Base-by-base conservation (phyloP, 768 basidiomycete species). In the Podaxis mareebaensis region DNA sequence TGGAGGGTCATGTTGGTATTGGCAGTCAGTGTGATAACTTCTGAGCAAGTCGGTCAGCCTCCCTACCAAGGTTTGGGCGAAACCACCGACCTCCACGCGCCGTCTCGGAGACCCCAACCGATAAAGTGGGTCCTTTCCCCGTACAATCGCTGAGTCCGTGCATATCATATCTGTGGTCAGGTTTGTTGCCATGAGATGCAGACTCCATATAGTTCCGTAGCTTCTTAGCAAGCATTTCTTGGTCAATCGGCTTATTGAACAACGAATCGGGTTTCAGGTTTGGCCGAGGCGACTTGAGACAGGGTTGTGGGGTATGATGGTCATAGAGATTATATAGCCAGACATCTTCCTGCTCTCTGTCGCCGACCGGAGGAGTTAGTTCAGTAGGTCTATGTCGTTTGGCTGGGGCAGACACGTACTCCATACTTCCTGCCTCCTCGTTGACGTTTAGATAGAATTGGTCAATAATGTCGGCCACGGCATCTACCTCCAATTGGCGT, bases 261-360 rank as follows among this genome's bases (percentile, higher is more conserved):
- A 24, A 38, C n/a, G 49, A 28, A 39, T 60, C 51, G 40, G 30
- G 28, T 5, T 54, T 54, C 44, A 7, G 53, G 33, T 40, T 54
- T 22, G 53, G 10, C 13, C 33, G 53, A 0, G 61, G 53, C 13
- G 61, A 62, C 40, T 55, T 62, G 22, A 46, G 28, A 48, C 53
- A 33, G 30, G 61, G 66, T 11, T 61, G 60, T 39, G 66, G 61
- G 44, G 67, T 58, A 12, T 68, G 66, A 20, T 46, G 65, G 54
- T 69, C 66, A 53, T 76, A 75, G 8, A 74, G 59, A 55, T 73
- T 72, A 39, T 75, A 75, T 13, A 76, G 53, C 54, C 71, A 64
- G 44, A 65, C 67, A 44, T 73, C 73, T 51, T 72, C 72, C 49
- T 70, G 72, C 33, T 73, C 74, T n/a, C 68, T 71, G n/a, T 54